Conservation (phyloP, 345 rosid genomes). For the Arabis hirsuta region DNA sequence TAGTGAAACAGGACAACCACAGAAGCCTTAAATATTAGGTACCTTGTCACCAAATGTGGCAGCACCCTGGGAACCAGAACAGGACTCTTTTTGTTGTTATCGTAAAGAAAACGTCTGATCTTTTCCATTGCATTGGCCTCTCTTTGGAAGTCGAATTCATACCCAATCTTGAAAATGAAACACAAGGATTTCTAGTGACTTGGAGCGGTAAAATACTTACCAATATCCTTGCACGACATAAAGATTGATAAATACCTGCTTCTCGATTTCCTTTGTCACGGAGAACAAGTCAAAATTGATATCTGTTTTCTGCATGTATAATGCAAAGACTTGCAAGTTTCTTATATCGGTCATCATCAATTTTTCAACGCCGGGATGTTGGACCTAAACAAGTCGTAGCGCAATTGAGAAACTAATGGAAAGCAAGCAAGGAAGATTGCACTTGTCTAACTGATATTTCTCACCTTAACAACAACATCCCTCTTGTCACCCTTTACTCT, state of each 20-base stretch:
- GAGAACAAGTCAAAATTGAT: conserved; percentile 88
- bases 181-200: conserved; percentile 12
- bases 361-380: conserved; percentile 91
- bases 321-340: conserved; percentile 89
- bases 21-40: conserved; percentile 8
- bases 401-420: conserved; percentile 36
- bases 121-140: conserved; percentile 92
- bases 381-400: conserved; percentile 61
- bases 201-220: background rate
- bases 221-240: conserved; percentile 14
- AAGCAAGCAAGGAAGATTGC: conserved; percentile 10
- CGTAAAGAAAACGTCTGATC: conserved; percentile 71
- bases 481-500: conserved; percentile 67
- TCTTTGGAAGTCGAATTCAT: conserved; percentile 87
- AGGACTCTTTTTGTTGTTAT: conserved; percentile 79
- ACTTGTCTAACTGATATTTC: conserved; percentile 19
- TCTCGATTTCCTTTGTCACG: conserved; percentile 88
- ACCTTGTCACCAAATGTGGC: conserved; percentile 75
- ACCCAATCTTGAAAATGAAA: conserved; percentile 68
- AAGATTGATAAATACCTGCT: conserved; percentile 62
- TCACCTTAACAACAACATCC: conserved; percentile 94
- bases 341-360: conserved; percentile 96
- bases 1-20: conserved; percentile 5
- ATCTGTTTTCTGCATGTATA: conserved; percentile 91
- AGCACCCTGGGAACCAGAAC: conserved; percentile 74